Evolutionary conservation across 2,329 filamentous ascomycete species (phyloP), one percentile per base, ranked within the genome.

Genomic region (Aspergillus sp.): DNA sequence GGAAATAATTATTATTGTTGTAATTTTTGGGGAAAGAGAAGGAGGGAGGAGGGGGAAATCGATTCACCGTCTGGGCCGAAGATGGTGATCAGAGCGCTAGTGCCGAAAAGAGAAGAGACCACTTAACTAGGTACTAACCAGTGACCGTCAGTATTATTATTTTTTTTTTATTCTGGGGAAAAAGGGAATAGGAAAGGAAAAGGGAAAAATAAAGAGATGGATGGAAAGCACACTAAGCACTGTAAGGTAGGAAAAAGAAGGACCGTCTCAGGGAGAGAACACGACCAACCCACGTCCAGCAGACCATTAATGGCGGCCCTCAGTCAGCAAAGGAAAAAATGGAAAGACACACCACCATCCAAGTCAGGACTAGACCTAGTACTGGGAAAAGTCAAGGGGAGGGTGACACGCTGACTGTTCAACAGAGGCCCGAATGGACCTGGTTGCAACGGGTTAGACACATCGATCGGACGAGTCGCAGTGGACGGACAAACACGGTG

Each of bases 61-160:
- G 52, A 56, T 38, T 53, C 43, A 47, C 21, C 50, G 49, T 55
- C 25, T 45, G 48, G 49, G 56, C 41, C 43, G 48, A 30, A 21
- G 59, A 55, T 55, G 62, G 54, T 56, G 62, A 64, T 64, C 62
- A 60, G 60, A 58, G 45, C 60, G 55, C 62, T 64, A 60, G 62
- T 51, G 57, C 25, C 8, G 36, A 47, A 36, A 51, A 41, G 47
- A 50, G 47, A 43, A 51, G 47, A 23, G 43, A 32, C 39, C 28
- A 47, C 36, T 56, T 41, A 12, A 48, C 21, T 21, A 5, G 25
- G 38, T 19, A 30, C 28, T 15, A 10, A 23, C 17, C 28, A 45
- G 17, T 21, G 17, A 10, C 17, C 41, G 21, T 45, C 41, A n/a
- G 25, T 23, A 23, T 10, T 28, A 50, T 17, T n/a, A 13, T 36